Percentiles rank a stretch among this genome's conserved stretches.
phyloP scores from a whole-genome alignment of 2,329 filamentous ascomycete genomes.

The Aspergillus sp. region DNA sequence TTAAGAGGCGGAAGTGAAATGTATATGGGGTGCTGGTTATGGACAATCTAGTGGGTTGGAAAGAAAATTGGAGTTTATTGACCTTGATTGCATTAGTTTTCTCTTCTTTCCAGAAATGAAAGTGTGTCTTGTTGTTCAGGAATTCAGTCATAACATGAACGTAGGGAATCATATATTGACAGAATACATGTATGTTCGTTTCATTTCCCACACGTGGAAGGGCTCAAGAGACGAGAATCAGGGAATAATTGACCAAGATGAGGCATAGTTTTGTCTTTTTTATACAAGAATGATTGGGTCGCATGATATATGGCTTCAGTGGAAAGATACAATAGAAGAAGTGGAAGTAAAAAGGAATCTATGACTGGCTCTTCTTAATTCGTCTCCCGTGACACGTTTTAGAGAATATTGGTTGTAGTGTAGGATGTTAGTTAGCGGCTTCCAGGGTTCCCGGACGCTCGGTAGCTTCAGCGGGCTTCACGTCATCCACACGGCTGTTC shows the following conservation, averaged over 20 bases:
- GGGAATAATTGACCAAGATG: neutral
- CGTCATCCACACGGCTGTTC: constrained; percentile 43
- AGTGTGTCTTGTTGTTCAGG: neutral
- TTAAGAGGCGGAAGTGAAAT: constrained; percentile 19
- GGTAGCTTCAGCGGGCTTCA: constrained; percentile 43
- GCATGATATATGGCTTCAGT: neutral
- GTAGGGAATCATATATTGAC: neutral
- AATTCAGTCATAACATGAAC: neutral
- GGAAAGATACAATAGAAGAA: constrained; percentile 2
- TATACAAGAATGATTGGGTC: neutral
- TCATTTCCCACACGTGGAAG: neutral
- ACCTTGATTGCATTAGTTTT: neutral
- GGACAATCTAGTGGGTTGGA: neutral
- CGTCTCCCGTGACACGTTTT: constrained; percentile 11
- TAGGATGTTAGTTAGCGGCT: constrained; percentile 26
- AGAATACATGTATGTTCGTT: neutral
- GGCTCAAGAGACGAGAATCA: neutral
- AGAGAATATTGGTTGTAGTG: neutral
- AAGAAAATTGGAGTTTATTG: neutral
- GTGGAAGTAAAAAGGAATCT: constrained; percentile 13
- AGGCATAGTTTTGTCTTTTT: neutral
- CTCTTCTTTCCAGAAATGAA: neutral
- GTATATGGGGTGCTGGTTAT: neutral
- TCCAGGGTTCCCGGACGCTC: constrained; percentile 46
- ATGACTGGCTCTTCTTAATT: constrained; percentile 15